Base-by-base conservation (phyloP, 441 rosid species). In the Eutrema salsugineum region DNA sequence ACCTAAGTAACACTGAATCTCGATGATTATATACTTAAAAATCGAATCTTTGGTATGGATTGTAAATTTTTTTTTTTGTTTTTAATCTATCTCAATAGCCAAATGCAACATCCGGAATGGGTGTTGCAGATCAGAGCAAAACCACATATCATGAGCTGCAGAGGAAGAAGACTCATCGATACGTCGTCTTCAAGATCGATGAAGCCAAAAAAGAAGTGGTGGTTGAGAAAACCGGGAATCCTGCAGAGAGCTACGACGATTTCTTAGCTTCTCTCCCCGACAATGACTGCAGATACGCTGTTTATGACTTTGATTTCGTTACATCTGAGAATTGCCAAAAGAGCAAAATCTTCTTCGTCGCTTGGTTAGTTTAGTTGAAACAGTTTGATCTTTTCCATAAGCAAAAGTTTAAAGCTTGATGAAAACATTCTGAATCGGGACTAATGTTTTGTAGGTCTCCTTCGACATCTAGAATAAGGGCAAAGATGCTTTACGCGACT, bases 51-150 rank as follows among this genome's bases (percentile, higher is more conserved):
- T 50, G 27, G 11, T 24, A 68, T 20, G n/a, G 8, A 1, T 16
- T 42, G 5, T 49, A 4, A 5, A 0, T n/a, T 11, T 30, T 15
- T 24, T 9, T 14, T 43, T 20, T 57, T 24, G 28, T 30, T 63
- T 22, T 2, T 15, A 15, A 43, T n/a, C n/a, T 16, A 43, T 42
- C 5, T 53, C 2, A 69, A 43, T 5, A 91, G 98, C 78, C 79
- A 33, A 93, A 83, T 86, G 92, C 94, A 38, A 66, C 88, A 7
- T 87, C 97, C 4, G 97, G 94, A 36, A 85, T 93, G 91, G 95
- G 97, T 1, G 86, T 90, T 39, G 84, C 88, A 50, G 92, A 87
- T 12, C 78, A 82, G 66, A 85, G 91, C 85, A 81, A 79, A 53
- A 77, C 63, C 65, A 78, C 89, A 3, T 93, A 77, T 53, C 61